Base-by-base conservation (phyloP, 2,329 filamentous ascomycete species). In the Fusarium oligoseptatum region DNA sequence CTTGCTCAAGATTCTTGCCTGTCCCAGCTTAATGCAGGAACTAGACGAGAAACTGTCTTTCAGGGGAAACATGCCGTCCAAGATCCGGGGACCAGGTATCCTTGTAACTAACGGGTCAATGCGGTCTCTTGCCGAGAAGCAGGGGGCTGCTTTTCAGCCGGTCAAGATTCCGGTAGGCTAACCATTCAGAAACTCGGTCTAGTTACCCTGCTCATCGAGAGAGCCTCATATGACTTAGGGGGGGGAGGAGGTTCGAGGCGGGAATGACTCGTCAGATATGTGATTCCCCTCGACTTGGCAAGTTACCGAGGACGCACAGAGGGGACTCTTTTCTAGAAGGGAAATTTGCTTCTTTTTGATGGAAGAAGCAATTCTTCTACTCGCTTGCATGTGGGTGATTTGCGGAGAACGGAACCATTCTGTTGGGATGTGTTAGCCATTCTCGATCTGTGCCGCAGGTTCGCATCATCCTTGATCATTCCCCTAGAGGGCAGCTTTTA, bases 1-100 rank as follows among this genome's bases (percentile, higher is more conserved):
- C 10, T 32, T 52, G 48, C 20, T n/a, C 10, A 32, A 55, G 27
- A 55, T 14, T 55, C 48, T 11, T 32, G 10, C 17, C 48, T 29
- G 29, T n/a, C 29, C 52, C 52, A 34, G 20, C 20, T 57, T 24
- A 57, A 57, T 57, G 52, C 52, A 57, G 52, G 52, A 57, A 57
- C 52, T 57, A 57, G 20, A 24, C 32, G 7, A 55, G 10, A 20
- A 32, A 7, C 48, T 11, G 27, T 55, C 48, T 29, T 12, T 55
- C 48, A 55, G 27, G 48, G 48, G 48, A 32, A 20, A 20, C 27
- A 32, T 52, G 27, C 48, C 24, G 48, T 50, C 45, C 24, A 32
- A 52, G 48, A 52, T 52, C 27, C 48, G 48, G 48, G 27, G 48
- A 17, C 48, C 27, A 55, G 48, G 48, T 34, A 55, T 55, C 48